phyloP scores from a whole-genome alignment of 2,329 filamentous ascomycete species.

The Penicillium glabrum region DNA sequence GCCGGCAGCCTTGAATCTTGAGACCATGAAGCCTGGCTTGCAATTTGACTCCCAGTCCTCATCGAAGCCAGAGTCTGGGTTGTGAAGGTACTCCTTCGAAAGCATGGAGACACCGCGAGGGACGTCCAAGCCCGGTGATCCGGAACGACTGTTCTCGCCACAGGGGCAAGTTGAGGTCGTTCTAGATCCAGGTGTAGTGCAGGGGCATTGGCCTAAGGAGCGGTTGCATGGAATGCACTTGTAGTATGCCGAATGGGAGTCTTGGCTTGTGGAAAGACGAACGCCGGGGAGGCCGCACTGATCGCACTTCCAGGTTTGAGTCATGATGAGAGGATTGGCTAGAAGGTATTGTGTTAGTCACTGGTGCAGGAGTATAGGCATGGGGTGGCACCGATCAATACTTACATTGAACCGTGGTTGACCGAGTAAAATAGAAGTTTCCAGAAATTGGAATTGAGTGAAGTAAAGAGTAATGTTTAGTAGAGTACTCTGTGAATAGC shows the following conservation, averaged over 20 bases:
- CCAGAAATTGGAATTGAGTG: background rate
- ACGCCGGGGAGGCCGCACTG: constrained; percentile 12
- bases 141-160: background rate
- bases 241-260: constrained; percentile 9
- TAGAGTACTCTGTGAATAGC: background rate
- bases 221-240: constrained; percentile 15
- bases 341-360: background rate
- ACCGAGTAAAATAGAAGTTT: background rate
- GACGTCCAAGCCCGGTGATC: constrained; percentile 2
- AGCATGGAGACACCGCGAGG: background rate
- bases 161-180: constrained; percentile 11
- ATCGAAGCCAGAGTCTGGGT: constrained; percentile 8
- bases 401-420: background rate
- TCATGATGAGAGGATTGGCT: constrained; percentile 1
- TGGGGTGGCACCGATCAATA: background rate
- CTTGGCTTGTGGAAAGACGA: constrained; percentile 4
- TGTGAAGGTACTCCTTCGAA: background rate
- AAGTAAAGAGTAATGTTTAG: background rate
- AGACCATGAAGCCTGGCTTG: constrained; percentile 13
- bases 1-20: constrained; percentile 9
- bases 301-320: constrained; percentile 8
- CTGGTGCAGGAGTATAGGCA: background rate
- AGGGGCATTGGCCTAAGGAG: constrained; percentile 12
- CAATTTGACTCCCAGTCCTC: constrained; percentile 15
- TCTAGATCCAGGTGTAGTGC: constrained; percentile 10